Evolutionary conservation across 192 early-diverging fungal genomes (phyloP), one percentile per base, ranked within the genome.

Genomic region (Backusella morwellensis): DNA sequence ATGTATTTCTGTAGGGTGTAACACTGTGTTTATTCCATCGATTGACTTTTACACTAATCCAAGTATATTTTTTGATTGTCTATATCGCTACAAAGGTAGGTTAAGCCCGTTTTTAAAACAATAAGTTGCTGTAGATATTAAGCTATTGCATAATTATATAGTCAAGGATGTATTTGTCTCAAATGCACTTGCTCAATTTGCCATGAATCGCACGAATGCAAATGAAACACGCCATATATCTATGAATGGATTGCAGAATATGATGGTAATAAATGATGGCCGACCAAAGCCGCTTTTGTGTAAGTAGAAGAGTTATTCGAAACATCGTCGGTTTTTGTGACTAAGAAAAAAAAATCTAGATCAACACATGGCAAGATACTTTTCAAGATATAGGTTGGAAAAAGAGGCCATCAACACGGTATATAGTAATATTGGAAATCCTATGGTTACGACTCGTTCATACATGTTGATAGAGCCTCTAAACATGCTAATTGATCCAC

Each of bases 341-440:
- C 71, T 42, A 8, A 54, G 40, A 40, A 42, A 3, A 11, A 32
- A 7, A 38, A 17, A 4, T 47, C 19, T 63, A 86, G 83, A 86
- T 70, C 85, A 89, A 72, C 83, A 87, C 23, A 84, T 93, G 34
- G 84, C 86, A 52, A 81, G 85, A 66, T 86, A 85, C 70, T 93
- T 95, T 79, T 75, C 83, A 0, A 84, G 81, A 50, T 88, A 90
- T 76, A 82, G 93, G 17, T 75, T 96, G 50, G 92, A 91, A 66
- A 88, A 91, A 40, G 84, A 88, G 6, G 87, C 90, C 17, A 86
- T 96, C 68, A 92, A 90, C 56, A 87, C 90, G 14, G 84, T 92
- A 47, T 96, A 95, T 80, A 90, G 93, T 76, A 90, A 93, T 44
- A 81, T 86, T 50, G 86, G 92, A 75, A 96, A 96, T 75, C 91